Conservation (phyloP, 1,284 basidiomycete species). For the Irpex sp. region DNA sequence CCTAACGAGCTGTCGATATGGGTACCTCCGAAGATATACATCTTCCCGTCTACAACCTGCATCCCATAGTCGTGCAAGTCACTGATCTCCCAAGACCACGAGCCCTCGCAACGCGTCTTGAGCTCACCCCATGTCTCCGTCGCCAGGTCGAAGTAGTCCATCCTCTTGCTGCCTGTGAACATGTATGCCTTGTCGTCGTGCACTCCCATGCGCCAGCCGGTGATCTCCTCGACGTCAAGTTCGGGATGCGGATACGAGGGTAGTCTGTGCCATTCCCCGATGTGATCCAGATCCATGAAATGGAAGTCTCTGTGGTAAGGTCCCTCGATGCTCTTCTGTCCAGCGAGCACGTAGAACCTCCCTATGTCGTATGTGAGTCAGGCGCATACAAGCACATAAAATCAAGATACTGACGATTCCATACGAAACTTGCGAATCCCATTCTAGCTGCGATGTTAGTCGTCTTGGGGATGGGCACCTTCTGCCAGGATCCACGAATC, state of each 20-base stretch:
- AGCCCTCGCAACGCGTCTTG: constrained; percentile 23
- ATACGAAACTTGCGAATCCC: constrained; percentile 19
- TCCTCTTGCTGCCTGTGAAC: constrained; percentile 20
- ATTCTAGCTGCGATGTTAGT: constrained; percentile 15
- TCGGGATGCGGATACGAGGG: constrained; percentile 23
- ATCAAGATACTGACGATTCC: constrained; percentile 14
- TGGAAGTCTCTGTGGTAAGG: constrained; percentile 28
- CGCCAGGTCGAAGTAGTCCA: constrained; percentile 32
- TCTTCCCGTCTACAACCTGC: constrained; percentile 20
- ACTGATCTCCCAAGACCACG: constrained; percentile 23
- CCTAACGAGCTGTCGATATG: constrained; percentile 14
- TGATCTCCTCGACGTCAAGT: constrained; percentile 9
- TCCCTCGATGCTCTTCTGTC: constrained; percentile 16
- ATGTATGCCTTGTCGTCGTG: constrained; percentile 29
- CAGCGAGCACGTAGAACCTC: constrained; percentile 26
- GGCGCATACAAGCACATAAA: neutral
- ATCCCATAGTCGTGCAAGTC: constrained; percentile 22
- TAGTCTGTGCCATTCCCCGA: constrained; percentile 25
- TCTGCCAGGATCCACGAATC: constrained; percentile 22
- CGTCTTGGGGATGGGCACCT: constrained; percentile 16
- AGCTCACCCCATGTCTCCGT: constrained; percentile 23
- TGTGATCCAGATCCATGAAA: constrained; percentile 25
- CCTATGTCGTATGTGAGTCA: constrained; percentile 15
- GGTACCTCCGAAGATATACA: constrained; percentile 25
- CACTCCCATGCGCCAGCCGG: constrained; percentile 25